phyloP scores from a whole-genome alignment of 148 eudicot species.

The Rhododendron mucronatum region DNA sequence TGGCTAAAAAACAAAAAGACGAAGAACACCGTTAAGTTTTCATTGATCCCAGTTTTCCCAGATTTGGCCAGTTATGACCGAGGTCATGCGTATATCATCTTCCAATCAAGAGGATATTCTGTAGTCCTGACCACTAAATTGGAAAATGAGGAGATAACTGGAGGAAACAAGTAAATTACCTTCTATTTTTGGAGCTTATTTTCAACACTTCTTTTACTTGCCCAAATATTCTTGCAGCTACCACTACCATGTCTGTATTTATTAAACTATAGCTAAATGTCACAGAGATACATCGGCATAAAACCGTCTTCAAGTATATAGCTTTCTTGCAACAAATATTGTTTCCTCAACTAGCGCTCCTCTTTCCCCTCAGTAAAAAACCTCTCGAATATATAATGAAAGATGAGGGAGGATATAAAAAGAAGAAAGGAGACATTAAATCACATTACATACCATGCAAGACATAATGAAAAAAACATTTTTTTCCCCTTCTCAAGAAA shows the following conservation, averaged over 20 bases:
- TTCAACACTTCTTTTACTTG: neutral
- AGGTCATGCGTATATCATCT: neutral
- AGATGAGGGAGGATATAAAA: neutral
- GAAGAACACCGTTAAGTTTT: neutral
- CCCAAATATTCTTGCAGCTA: neutral
- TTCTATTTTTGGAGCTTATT: neutral
- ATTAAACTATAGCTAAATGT: neutral
- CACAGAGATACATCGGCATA: neutral
- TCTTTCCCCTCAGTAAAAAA: neutral
- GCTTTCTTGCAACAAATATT: neutral
- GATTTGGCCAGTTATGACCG: neutral
- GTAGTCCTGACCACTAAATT: neutral
- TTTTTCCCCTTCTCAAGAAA: neutral
- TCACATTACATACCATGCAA: neutral
- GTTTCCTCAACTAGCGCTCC: neutral
- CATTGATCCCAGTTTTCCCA: neutral
- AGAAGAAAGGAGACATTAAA: neutral
- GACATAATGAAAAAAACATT: neutral
- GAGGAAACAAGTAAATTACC: neutral
- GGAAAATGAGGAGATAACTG: neutral
- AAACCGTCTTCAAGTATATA: neutral
- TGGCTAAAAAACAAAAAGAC: neutral
- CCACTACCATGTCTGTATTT: neutral
- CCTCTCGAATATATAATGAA: neutral
- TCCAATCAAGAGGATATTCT: neutral